Percentiles rank a stretch among this genome's conserved stretches.
Conservation (phyloP, 1,139 yeast species). For the Ogataea hybrid region DNA sequence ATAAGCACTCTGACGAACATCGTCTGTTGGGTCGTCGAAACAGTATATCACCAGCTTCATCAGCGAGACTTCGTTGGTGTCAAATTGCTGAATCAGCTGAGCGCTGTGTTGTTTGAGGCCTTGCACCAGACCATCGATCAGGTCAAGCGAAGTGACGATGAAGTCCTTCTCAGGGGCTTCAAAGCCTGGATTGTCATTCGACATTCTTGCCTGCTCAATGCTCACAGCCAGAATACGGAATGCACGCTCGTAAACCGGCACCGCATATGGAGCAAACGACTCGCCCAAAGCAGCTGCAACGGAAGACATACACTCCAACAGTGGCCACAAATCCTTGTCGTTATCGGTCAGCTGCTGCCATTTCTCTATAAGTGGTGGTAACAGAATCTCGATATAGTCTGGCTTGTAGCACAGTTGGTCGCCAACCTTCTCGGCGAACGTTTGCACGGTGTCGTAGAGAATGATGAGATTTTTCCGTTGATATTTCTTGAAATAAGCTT, state of each 20-base stretch:
- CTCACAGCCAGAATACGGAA: constrained; percentile 65
- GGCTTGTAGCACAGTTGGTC: constrained; percentile 50
- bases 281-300: constrained; percentile 88
- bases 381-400: constrained; percentile 54
- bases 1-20: constrained; percentile 89
- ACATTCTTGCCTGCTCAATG: constrained; percentile 63
- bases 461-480: constrained; percentile 80
- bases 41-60: constrained; percentile 67
- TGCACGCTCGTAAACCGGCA: constrained; percentile 84
- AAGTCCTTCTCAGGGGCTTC: constrained; percentile 90
- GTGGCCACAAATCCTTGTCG: constrained; percentile 86
- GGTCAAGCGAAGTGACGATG: constrained; percentile 82
- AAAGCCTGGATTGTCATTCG: constrained; percentile 62
- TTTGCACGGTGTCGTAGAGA: constrained; percentile 88
- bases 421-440: constrained; percentile 79
- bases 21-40: constrained; percentile 72
- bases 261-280: constrained; percentile 83
- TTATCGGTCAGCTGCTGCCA: constrained; percentile 76
- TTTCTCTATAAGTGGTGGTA: constrained; percentile 78
- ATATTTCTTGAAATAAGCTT: constrained; percentile 70
- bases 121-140: constrained; percentile 89
- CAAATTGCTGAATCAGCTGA: constrained; percentile 48
- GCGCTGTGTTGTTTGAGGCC: constrained; percentile 71
- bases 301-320: constrained; percentile 88
- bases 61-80: constrained; percentile 40